Evolutionary conservation across 1,284 basidiomycete genomes (phyloP), one percentile per base, ranked within the genome.

Genomic region (Boletellus sp.): DNA sequence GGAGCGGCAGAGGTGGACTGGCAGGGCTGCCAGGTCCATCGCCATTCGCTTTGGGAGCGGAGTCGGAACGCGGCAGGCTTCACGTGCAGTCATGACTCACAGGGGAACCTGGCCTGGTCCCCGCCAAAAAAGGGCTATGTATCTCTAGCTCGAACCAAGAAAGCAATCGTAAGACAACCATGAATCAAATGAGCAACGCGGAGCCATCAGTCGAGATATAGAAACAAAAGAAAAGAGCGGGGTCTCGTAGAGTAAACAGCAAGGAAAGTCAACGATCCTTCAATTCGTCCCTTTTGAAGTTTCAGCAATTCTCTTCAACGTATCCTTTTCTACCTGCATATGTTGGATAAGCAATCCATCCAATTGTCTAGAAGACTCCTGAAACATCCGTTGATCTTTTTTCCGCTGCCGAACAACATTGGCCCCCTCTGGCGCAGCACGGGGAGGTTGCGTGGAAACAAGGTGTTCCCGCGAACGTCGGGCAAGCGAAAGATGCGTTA

Each of bases 271-370:
- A 48, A 35, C 43, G 38, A 23, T 51, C 53, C 53, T 66, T 56
- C 55, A 38, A 41, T 67, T 62, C 25, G 66, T 37, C 59, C 69
- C 59, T 54, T 69, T 66, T 57, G 61, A 62, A 53, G 61, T 63
- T 52, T 63, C 49, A 45, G 87, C 79, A 59, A 89, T 87, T 64
- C 79, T 72, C 69, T 76, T 82, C 58, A 89, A 74, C 33, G 77
- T 80, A 58, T 86, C 82, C 69, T 79, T 82, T 68, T 89, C 76
- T 43, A 79, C 73, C 66, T 84, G 81, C 70, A 89, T 83, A 63
- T 89, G 86, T 63, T 82, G 78, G 45, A 80, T 66, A 43, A 89
- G 68, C 77, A 89, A 76, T 54, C 84, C 87, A 60, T 89, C 85
- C 53, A 89, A 67, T 62, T 73, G 76, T 64, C 67, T 71, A 54